Conservation (phyloP, 176 grass and related monocot species). For the Cymbopogon citratus region DNA sequence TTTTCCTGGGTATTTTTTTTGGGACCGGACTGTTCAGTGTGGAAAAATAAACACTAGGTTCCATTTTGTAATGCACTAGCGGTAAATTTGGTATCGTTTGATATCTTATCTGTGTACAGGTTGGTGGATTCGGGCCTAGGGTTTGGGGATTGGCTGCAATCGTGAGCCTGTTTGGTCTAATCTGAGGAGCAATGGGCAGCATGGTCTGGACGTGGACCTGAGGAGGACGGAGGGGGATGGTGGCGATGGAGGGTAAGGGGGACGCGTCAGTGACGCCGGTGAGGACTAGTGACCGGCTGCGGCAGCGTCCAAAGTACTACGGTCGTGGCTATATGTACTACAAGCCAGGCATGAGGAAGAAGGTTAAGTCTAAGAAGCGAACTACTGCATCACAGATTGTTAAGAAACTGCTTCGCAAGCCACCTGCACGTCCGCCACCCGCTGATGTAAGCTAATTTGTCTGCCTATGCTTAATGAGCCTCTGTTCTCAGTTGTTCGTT, state of each 20-base stretch:
- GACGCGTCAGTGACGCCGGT: conserved; percentile 34
- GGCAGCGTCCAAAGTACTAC: conserved; percentile 62
- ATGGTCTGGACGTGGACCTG: conserved; percentile 4
- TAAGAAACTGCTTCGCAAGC: conserved; percentile 80
- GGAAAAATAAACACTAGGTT: background rate
- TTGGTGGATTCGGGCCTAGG: conserved; percentile 39
- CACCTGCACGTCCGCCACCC: conserved; percentile 38
- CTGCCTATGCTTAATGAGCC: background rate
- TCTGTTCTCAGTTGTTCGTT: background rate
- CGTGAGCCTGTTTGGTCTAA: conserved; percentile 6
- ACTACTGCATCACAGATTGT: conserved; percentile 83
- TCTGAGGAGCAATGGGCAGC: conserved; percentile 15
- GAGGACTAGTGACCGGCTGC: conserved; percentile 74
- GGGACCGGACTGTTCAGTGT: background rate
- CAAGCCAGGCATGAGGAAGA: conserved; percentile 71
- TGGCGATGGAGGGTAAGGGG: conserved; percentile 37
- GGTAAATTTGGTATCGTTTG: background rate
- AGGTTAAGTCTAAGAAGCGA: conserved; percentile 85
- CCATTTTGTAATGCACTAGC: conserved; percentile 24
- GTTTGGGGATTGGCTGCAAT: conserved; percentile 37
- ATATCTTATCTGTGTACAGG: background rate
- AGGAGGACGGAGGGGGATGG: conserved; percentile 17
- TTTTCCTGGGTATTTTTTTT: background rate
- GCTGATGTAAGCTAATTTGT: conserved; percentile 61
- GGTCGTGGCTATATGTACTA: conserved; percentile 61